Conservation (phyloP, 495 filamentous ascomycete genomes). For the Ascodesmis nigricans region DNA sequence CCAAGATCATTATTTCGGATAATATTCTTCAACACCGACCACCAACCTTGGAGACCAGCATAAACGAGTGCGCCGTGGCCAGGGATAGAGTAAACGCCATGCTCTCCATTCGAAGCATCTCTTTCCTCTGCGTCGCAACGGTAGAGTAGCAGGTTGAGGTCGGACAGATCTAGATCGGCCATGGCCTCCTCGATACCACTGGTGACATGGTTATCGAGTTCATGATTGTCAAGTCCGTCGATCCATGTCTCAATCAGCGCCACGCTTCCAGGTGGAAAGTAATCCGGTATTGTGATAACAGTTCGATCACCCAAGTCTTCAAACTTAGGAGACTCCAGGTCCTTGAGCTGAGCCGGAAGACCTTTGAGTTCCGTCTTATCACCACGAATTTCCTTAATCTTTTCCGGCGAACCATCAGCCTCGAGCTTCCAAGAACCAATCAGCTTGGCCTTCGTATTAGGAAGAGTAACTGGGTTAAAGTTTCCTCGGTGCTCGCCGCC, state of each 20-base stretch:
- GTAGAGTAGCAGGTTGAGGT: constrained; percentile 84
- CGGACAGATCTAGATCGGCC: constrained; percentile 43
- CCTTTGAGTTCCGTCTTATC: constrained; percentile 55
- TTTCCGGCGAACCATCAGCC: constrained; percentile 46
- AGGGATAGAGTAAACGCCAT: constrained; percentile 77
- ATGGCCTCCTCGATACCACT: constrained; percentile 65
- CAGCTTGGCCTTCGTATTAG: constrained; percentile 46
- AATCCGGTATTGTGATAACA: constrained; percentile 55
- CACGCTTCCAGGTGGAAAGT: constrained; percentile 79
- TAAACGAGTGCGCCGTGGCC: constrained; percentile 69
- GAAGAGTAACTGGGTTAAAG: constrained; percentile 52
- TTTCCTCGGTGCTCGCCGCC: constrained; percentile 58
- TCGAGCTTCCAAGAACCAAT: constrained; percentile 78
- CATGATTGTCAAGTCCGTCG: constrained; percentile 33
- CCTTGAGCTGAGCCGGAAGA: constrained; percentile 54
- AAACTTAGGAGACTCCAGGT: constrained; percentile 36
- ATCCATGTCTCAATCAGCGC: constrained; percentile 93
- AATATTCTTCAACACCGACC: constrained; percentile 71
- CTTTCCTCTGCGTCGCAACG: constrained; percentile 81
- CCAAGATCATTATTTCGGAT: constrained; percentile 78
- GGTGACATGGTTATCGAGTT: constrained; percentile 50
- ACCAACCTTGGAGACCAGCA: constrained; percentile 94
- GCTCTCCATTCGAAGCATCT: constrained; percentile 51
- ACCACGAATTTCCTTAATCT: constrained; percentile 36
- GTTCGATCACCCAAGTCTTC: constrained; percentile 47